phyloP scores from a whole-genome alignment of 768 basidiomycete genomes.

The Pisolithus sp. region DNA sequence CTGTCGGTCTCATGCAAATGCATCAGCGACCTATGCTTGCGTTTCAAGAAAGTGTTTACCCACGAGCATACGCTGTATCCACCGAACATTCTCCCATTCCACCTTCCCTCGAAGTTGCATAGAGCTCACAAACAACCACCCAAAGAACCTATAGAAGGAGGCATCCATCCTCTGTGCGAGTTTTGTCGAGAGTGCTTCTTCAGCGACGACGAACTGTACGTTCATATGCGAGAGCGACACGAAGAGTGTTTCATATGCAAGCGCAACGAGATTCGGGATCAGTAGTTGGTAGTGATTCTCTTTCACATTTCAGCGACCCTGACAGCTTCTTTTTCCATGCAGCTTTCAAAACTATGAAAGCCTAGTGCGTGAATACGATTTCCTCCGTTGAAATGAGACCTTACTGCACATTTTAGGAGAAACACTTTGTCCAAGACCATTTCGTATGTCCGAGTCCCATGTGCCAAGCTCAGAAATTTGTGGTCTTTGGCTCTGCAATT shows the following conservation, averaged over 20 bases:
- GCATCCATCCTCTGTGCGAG: slow-evolving; percentile 71
- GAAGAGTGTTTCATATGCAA: slow-evolving; percentile 98
- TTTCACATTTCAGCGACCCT: background rate
- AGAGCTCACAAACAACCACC: slow-evolving; percentile 33
- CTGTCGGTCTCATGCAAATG: background rate
- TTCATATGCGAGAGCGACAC: slow-evolving; percentile 88
- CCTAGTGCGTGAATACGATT: slow-evolving; percentile 44
- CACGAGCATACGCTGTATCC: slow-evolving; percentile 91
- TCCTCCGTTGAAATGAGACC: background rate
- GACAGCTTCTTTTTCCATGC: background rate
- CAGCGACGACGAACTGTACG: slow-evolving; percentile 85
- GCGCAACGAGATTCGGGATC: slow-evolving; percentile 66
- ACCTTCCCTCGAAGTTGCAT: slow-evolving; percentile 67
- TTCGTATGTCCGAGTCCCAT: slow-evolving; percentile 65
- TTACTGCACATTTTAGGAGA: slow-evolving; percentile 41
- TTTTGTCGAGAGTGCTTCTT: slow-evolving; percentile 95
- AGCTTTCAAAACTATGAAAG: slow-evolving; percentile 79
- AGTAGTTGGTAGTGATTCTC: slow-evolving; percentile 60
- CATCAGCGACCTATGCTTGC: slow-evolving; percentile 76
- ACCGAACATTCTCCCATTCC: slow-evolving; percentile 52
- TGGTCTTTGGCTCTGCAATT: slow-evolving; percentile 82
- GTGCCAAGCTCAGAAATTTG: slow-evolving; percentile 86
- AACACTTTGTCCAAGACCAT: slow-evolving; percentile 71
- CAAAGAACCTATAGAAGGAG: slow-evolving; percentile 61
- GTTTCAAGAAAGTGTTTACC: slow-evolving; percentile 87